Percentiles rank a stretch among this genome's conserved stretches.
phyloP scores from a whole-genome alignment of 768 basidiomycete species.

The Russula ochroleuca region DNA sequence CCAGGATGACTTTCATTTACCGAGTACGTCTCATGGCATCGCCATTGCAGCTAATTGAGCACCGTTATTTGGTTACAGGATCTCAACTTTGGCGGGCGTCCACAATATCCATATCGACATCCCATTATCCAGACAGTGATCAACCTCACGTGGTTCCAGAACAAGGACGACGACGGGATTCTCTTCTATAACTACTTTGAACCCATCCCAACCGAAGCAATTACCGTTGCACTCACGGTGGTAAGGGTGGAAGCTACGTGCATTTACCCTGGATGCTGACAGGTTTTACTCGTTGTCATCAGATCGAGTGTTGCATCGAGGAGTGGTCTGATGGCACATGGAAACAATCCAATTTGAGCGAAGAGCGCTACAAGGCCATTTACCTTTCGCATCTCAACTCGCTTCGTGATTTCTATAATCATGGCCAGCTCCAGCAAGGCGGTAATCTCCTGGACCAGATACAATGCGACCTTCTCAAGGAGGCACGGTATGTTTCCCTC shows the following conservation, averaged over 20 bases:
- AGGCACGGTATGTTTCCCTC: slow-evolving; percentile 9
- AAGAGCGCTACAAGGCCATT: neutral
- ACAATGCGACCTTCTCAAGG: neutral
- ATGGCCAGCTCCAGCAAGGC: neutral
- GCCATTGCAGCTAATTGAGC: neutral
- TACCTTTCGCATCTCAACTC: slow-evolving; percentile 5
- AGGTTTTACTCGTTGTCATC: neutral
- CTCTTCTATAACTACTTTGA: slow-evolving; percentile 1
- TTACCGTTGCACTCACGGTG: slow-evolving; percentile 13
- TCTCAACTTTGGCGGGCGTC: neutral
- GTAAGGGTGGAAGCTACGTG: neutral
- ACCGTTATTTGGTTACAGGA: neutral
- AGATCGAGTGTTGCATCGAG: slow-evolving; percentile 19
- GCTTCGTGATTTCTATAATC: neutral
- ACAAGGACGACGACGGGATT: slow-evolving; percentile 5
- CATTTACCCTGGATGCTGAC: neutral
- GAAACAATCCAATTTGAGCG: neutral
- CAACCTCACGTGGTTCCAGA: slow-evolving; percentile 16
- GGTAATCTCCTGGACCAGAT: neutral
- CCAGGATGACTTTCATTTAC: slow-evolving; percentile 8
- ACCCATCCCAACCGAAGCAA: slow-evolving; percentile 1
- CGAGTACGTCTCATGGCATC: slow-evolving; percentile 4
- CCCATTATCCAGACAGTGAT: slow-evolving; percentile 12
- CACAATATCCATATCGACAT: slow-evolving; percentile 12
- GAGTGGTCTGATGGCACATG: slow-evolving; percentile 11